Evolutionary conservation across 2,329 filamentous ascomycete species (phyloP), one percentile per base, ranked within the genome.

Genomic region (Calonectria fujianensis): DNA sequence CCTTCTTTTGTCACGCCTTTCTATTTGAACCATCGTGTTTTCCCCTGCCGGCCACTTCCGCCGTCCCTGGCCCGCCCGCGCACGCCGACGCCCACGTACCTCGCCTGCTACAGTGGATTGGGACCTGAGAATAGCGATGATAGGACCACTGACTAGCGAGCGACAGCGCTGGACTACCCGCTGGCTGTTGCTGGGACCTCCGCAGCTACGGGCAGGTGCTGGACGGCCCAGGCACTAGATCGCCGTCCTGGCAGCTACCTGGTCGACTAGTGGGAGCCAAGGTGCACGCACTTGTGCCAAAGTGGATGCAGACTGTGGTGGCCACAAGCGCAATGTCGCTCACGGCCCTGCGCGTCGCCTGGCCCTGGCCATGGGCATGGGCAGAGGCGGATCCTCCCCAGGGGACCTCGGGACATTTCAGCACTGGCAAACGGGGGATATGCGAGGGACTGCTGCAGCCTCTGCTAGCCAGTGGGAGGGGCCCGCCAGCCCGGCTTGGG

Each of bases 161-260:
- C 29, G 50, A 66, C 69, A 71, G 50, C 24, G 69, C 69, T 71
- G 50, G 59, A 35, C 61, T 57, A 31, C 61, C 29, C 69, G 61
- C 61, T 71, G 61, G 41, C 57, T 61, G 51, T 54, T 45, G 51
- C 66, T 59, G 66, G 66, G 66, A 48, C 66, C 35, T 68, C 48
- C 50, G 32, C 57, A 39, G 32, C 20, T 50, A 29, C 61, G 50
- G 64, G 32, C 52, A 32, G 65, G 48, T 52, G 52, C 57, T 69
- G 65, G 35, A n/a, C 69, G 61, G 66, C 37, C 66, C 66, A 69
- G 71, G 71, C 71, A 70, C 71, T 69, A 66, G 57, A 73, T 57
- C 39, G 50, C 52, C 45, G 57, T 69, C 50, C 66, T 69, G 57
- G 66, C n/a, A 69, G 71, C 66, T 57, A 66, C 72, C 41, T 73